These are phyloP conservation scores for Hypoxylon intermedium DNA, from an alignment of 495 filamentous ascomycete genomes.

Conservation along the genomic window DNA sequence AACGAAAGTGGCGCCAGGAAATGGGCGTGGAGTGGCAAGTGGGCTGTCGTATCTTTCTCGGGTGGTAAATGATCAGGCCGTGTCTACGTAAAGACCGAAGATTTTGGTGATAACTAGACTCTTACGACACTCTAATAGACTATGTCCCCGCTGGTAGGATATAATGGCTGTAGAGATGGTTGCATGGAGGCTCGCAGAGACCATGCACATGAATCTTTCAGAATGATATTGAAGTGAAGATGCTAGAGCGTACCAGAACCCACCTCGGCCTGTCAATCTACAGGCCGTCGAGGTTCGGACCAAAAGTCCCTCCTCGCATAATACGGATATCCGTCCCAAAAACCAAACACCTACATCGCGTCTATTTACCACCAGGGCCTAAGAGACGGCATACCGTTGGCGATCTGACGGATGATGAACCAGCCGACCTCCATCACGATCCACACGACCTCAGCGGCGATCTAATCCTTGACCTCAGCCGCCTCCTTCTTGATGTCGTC, in stretches of 20 bases:
- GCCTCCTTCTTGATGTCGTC: conserved; percentile 31
- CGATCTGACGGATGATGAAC: conserved; percentile 35
- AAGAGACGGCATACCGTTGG: conserved; percentile 20
- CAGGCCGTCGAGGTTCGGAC: not conserved
- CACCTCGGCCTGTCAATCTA: no score
- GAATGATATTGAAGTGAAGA: conserved; percentile 25
- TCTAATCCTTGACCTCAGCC: conserved; percentile 40
- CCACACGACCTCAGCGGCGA: conserved; percentile 36
- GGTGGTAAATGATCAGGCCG: conserved; percentile 48
- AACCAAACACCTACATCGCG: conserved; percentile 19
- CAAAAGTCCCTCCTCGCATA: no score
- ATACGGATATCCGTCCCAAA: conserved; percentile 16
- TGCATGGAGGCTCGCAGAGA: not conserved
- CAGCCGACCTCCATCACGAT: conserved; percentile 34
- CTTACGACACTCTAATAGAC: conserved; percentile 8
- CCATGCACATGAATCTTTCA: not conserved
- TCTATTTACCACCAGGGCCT: conserved; percentile 15
- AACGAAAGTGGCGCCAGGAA: conserved; percentile 75
- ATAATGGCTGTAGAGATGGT: not conserved
- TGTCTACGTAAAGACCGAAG: not conserved
- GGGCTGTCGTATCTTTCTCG: conserved; percentile 91
- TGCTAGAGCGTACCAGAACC: conserved; percentile 2
- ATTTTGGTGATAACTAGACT: not conserved
- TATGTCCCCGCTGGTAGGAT: conserved; percentile 3
- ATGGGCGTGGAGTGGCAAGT: conserved; percentile 98